A percentile compares a stretch with the other conserved stretches of the same genome.
These are phyloP conservation scores for Clonostachys chloroleuca DNA, from an alignment of 2,329 filamentous ascomycete genomes.

Conservation along the genomic window DNA sequence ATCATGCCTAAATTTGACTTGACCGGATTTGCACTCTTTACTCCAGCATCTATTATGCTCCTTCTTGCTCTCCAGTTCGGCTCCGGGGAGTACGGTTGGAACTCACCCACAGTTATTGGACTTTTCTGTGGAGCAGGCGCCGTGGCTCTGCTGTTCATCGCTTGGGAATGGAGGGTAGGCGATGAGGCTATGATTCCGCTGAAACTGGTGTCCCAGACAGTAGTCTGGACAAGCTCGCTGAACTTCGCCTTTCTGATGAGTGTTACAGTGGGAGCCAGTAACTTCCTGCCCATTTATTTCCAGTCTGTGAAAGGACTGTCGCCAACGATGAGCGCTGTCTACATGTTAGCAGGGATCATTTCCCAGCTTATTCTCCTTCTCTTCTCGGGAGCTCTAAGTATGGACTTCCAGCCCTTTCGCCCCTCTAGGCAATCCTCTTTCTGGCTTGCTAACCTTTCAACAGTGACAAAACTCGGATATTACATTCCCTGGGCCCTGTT, in stretches of 20 bases:
- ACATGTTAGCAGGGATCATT: conserved; percentile 33
- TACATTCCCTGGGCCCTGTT: conserved; percentile 15
- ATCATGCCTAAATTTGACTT: conserved; percentile 27
- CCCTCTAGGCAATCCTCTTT: too few relatives aligned
- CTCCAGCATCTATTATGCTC: conserved; percentile 31
- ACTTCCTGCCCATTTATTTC: conserved; percentile 42
- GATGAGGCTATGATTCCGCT: conserved; percentile 29
- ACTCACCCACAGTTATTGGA: conserved; percentile 24
- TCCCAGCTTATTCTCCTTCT: conserved; percentile 27
- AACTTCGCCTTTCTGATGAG: conserved; percentile 32
- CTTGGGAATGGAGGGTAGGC: conserved; percentile 26
- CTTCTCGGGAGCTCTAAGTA: conserved; percentile 24
- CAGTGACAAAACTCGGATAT: conserved; percentile 2
- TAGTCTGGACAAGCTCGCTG: conserved; percentile 22
- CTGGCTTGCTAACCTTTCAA: not conserved
- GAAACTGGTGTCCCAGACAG: conserved; percentile 3
- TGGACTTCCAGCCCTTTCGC: not conserved
- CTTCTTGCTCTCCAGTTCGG: conserved; percentile 41
- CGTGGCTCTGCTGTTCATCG: conserved; percentile 14
- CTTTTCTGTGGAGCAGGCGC: conserved; percentile 24
- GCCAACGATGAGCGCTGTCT: conserved; percentile 28
- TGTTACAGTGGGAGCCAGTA: conserved; percentile 33
- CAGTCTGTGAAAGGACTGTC: conserved; percentile 33
- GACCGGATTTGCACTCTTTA: conserved; percentile 34
- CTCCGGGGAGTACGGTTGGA: conserved; percentile 20